A percentile compares a stretch with the other conserved stretches of the same genome.
Evolutionary conservation across 805 yeast genomes (phyloP).

Genomic region (Cyberlindnera mississippiensis): DNA sequence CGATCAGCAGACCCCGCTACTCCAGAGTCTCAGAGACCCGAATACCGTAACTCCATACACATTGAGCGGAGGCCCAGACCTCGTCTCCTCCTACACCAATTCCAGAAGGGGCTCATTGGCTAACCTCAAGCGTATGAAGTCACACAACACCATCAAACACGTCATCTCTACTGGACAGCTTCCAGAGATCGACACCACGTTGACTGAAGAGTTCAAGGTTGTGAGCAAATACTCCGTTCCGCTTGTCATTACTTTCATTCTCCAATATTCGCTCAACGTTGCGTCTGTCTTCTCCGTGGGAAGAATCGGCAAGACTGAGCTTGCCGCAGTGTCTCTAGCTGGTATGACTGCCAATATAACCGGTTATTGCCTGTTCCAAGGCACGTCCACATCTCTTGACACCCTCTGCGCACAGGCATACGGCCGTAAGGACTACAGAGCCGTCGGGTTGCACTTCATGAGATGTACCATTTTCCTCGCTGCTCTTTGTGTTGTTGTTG

Average conservation of each 20-base stretch:
- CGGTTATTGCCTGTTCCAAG: constrained; percentile 72
- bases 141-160: constrained; percentile 26
- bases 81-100: constrained; percentile 16
- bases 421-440: constrained; percentile 59
- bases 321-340: constrained; percentile 73
- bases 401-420: constrained; percentile 77
- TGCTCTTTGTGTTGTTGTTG: constrained; percentile 49
- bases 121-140: constrained; percentile 24
- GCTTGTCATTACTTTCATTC: constrained; percentile 57
- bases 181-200: constrained; percentile 23
- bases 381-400: constrained; percentile 74
- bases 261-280: constrained; percentile 70
- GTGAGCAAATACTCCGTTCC: constrained; percentile 51
- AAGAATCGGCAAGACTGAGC: constrained; percentile 61
- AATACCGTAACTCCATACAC: constrained; percentile 7
- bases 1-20: constrained; percentile 22
- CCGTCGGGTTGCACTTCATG: constrained; percentile 66
- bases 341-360: constrained; percentile 77
- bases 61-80: constrained; percentile 12
- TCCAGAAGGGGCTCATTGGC: constrained; percentile 24
- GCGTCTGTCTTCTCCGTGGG: constrained; percentile 79
- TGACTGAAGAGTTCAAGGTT: constrained; percentile 42
- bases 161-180: constrained; percentile 24
- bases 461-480: constrained; percentile 64
- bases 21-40: constrained; percentile 22